These are phyloP conservation scores for Peniophora sp. DNA, from an alignment of 1,284 basidiomycete species.

Conservation along the genomic window DNA sequence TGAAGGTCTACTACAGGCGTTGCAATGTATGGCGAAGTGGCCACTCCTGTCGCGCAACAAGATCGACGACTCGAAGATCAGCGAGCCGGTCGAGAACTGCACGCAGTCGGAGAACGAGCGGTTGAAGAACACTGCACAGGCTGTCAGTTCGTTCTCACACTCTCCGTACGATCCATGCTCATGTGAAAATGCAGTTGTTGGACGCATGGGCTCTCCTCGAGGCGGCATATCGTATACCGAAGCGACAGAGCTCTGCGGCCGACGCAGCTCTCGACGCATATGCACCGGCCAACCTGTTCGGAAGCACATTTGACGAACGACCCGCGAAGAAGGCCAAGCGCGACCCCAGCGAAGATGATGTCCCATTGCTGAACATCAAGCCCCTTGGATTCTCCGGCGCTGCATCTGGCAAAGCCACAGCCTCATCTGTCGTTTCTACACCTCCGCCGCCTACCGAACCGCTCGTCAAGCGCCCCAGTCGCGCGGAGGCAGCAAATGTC, in stretches of 20 bases:
- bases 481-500: conserved; percentile 26
- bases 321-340: conserved; percentile 1
- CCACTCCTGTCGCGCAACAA: conserved; percentile 88
- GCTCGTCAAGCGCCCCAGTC: conserved; percentile 9
- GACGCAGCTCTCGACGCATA: background rate
- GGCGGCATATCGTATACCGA: conserved; percentile 80
- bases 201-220: conserved; percentile 72
- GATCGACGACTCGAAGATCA: conserved; percentile 82
- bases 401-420: background rate
- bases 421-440: conserved; percentile 1
- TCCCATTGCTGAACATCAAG: conserved; percentile 12
- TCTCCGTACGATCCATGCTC: no score
- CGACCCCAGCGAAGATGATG: conserved; percentile 10
- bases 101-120: conserved; percentile 47
- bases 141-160: conserved; percentile 39
- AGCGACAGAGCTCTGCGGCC: conserved; percentile 36
- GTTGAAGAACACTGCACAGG: conserved; percentile 48
- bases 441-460: conserved; percentile 1
- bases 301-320: background rate
- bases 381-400: conserved; percentile 13
- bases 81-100: conserved; percentile 54
- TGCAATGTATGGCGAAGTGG: conserved; percentile 76
- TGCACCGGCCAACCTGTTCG: background rate
- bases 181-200: no score
- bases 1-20: conserved; percentile 40